Percentiles rank a stretch among this genome's conserved stretches.
These are phyloP conservation scores for Mrakia gelida DNA, from an alignment of 768 basidiomycete genomes.

Conservation along the genomic window DNA sequence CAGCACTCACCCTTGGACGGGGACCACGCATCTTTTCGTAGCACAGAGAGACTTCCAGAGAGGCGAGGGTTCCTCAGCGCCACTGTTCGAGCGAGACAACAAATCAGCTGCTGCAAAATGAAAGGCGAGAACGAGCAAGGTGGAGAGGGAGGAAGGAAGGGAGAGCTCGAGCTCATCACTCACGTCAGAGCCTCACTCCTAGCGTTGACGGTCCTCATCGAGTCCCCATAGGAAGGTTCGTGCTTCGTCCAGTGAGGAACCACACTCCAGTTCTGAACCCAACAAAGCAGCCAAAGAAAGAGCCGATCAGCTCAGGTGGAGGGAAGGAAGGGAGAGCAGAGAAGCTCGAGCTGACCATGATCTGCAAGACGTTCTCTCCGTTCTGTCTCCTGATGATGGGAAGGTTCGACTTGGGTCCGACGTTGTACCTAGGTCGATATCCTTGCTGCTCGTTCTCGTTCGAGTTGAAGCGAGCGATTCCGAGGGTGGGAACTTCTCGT, in stretches of 20 bases:
- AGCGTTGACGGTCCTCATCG: constrained; percentile 82
- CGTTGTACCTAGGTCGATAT: constrained; percentile 50
- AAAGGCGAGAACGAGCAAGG: not conserved
- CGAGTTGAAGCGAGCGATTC: not conserved
- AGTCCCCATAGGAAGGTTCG: constrained; percentile 56
- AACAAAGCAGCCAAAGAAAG: constrained; percentile 11
- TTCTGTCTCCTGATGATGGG: constrained; percentile 63
- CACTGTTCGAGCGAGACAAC: constrained; percentile 32
- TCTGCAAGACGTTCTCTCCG: constrained; percentile 36
- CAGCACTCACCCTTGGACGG: constrained; percentile 64
- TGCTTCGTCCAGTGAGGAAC: constrained; percentile 77
- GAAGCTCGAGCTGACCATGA: constrained; percentile 60
- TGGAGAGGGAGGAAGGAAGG: not conserved
- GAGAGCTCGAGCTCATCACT: constrained; percentile 17
- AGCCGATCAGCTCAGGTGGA: not conserved
- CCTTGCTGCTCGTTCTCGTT: constrained; percentile 1
- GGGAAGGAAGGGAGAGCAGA: constrained; percentile 47
- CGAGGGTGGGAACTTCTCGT: not conserved
- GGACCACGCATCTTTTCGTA: constrained; percentile 75
- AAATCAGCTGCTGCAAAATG: not conserved
- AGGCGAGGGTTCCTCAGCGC: constrained; percentile 58
- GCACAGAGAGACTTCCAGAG: constrained; percentile 78
- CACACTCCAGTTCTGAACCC: constrained; percentile 65
- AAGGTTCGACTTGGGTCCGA: constrained; percentile 73
- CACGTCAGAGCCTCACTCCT: constrained; percentile 67